Percentiles rank a stretch among this genome's conserved stretches.
Conservation (phyloP, 345 rosid genomes). For the Aquilaria malaccensis region DNA sequence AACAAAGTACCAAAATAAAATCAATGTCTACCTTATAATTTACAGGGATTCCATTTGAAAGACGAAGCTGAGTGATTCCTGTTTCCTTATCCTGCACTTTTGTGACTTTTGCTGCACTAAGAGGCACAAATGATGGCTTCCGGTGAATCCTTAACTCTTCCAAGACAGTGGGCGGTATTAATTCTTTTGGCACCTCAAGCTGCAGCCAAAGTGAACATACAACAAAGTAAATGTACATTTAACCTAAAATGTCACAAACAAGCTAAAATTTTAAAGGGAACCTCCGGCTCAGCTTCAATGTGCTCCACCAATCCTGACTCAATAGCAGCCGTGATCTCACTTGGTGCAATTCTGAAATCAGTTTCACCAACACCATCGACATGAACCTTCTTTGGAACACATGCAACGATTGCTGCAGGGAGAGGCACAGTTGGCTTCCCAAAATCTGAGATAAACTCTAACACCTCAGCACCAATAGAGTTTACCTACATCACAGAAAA, state of each 20-base stretch:
- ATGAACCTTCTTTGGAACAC: constrained; percentile 87
- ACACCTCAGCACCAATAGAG: constrained; percentile 79
- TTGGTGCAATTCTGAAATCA: constrained; percentile 70
- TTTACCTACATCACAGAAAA: constrained; percentile 53
- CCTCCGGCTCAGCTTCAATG: constrained; percentile 99
- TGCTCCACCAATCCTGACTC: constrained; percentile 72
- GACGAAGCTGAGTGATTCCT: constrained; percentile 75
- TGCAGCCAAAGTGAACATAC: constrained; percentile 29
- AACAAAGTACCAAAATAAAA: neutral
- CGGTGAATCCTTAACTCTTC: constrained; percentile 58
- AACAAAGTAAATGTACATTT: constrained; percentile 4
- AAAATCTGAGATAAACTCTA: constrained; percentile 89
- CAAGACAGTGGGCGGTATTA: constrained; percentile 60
- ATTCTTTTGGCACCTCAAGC: constrained; percentile 97
- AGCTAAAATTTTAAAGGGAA: constrained; percentile 18
- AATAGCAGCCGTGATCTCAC: constrained; percentile 68
- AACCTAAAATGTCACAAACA: constrained; percentile 4
- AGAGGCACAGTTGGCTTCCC: constrained; percentile 86
- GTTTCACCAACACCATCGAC: constrained; percentile 77
- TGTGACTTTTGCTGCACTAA: constrained; percentile 37
- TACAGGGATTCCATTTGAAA: constrained; percentile 92
- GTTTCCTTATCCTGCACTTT: constrained; percentile 79
- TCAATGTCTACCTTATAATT: constrained; percentile 62
- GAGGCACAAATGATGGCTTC: constrained; percentile 57
- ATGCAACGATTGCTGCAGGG: constrained; percentile 98